Evolutionary conservation across 129 eudicot genomes (phyloP).

Genomic region (sunflower (Helianthus annuus)): DNA sequence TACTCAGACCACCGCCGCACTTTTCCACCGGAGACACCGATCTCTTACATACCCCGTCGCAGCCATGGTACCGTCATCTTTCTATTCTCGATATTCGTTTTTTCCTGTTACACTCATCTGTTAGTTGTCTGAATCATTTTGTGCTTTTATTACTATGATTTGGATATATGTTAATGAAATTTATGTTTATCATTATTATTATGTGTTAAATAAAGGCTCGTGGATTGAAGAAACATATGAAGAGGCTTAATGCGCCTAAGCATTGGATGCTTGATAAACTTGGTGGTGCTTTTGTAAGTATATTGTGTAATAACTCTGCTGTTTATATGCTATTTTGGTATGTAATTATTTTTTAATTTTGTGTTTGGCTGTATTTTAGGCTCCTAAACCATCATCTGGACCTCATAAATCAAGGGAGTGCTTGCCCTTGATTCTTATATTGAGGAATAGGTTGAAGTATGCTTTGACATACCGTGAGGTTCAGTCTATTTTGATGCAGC

Average conservation of each 20-base stretch:
- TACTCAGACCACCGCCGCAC: neutral
- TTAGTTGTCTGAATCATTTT: neutral
- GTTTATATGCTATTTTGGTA: neutral
- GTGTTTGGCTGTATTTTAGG: constrained; percentile 18
- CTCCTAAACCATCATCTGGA: constrained; percentile 67
- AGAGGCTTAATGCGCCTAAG: constrained; percentile 70
- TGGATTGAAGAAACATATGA: constrained; percentile 65
- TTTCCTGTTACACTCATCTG: neutral
- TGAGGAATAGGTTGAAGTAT: constrained; percentile 56
- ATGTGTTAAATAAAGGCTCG: constrained; percentile 35
- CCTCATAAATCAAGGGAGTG: constrained; percentile 64
- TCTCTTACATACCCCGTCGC: neutral
- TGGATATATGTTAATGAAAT: no score
- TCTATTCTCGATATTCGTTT: neutral
- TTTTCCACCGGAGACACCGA: constrained; percentile 13
- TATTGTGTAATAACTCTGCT: neutral
- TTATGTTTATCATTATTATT: neutral
- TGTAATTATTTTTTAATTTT: neutral
- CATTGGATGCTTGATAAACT: constrained; percentile 74
- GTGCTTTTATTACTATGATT: neutral
- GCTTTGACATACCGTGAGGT: constrained; percentile 65
- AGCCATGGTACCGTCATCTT: constrained; percentile 21
- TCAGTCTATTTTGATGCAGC: constrained; percentile 54
- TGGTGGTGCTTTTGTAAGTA: constrained; percentile 66
- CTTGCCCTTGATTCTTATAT: constrained; percentile 51